A percentile compares a stretch with the other conserved stretches of the same genome.
phyloP scores from a whole-genome alignment of 352 stramenopile species.

The Pythium vanterpoolii region DNA sequence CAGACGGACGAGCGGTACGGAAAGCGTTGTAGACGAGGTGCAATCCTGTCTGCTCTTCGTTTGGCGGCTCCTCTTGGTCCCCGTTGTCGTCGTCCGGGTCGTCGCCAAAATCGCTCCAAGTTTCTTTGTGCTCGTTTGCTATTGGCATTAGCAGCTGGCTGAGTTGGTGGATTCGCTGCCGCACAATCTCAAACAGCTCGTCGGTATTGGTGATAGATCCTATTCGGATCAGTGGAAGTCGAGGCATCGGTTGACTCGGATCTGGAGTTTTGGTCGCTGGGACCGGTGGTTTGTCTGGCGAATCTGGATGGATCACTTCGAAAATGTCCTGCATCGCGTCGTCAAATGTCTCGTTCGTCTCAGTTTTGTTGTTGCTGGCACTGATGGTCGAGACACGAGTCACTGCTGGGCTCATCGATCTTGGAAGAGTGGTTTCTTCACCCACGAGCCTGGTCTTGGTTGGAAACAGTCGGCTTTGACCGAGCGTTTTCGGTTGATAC shows the following conservation, averaged over 20 bases:
- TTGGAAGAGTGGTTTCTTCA: neutral
- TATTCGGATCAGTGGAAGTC: constrained; percentile 37
- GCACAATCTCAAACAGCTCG: constrained; percentile 49
- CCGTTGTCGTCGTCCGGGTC: constrained; percentile 22
- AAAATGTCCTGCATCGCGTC: constrained; percentile 33
- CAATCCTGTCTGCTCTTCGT: constrained; percentile 26
- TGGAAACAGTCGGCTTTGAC: constrained; percentile 23
- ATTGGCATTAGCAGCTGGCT: constrained; percentile 25
- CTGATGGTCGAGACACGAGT: neutral
- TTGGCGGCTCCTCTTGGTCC: neutral
- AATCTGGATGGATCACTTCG: constrained; percentile 18
- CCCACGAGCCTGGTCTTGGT: constrained; percentile 15
- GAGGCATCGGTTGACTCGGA: neutral
- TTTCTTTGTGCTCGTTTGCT: constrained; percentile 26
- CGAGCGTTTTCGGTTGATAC: constrained; percentile 12
- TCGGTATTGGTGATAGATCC: constrained; percentile 45
- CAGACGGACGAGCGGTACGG: constrained; percentile 5
- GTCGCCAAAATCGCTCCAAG: constrained; percentile 47
- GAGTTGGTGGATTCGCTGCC: constrained; percentile 37
- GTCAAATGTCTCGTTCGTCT: constrained; percentile 19
- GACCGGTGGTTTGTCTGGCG: constrained; percentile 8
- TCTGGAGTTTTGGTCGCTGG: neutral
- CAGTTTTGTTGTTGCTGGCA: neutral
- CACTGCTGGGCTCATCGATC: neutral
- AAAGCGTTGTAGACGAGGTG: constrained; percentile 37